phyloP scores from a whole-genome alignment of 345 rosid species.

The Populus simonii region DNA sequence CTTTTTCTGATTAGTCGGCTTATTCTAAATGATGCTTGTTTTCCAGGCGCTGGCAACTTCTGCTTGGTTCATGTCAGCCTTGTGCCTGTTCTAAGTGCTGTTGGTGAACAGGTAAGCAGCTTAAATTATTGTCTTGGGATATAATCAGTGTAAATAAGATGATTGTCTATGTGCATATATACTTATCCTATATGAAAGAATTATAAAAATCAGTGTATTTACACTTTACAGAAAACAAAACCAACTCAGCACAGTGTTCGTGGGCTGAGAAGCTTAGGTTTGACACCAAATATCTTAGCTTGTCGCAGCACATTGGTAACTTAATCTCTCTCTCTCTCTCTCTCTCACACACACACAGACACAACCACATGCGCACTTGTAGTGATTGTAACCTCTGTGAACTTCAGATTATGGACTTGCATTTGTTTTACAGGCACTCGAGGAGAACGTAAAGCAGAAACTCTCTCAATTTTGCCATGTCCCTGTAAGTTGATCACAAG shows the following conservation, averaged over 20 bases:
- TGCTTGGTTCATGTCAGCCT: conserved; percentile 98
- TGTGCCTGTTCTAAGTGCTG: conserved; percentile 91
- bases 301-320: conserved; percentile 82
- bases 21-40: conserved; percentile 14
- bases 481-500: conserved; percentile 39
- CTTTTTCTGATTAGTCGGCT: too few relatives aligned
- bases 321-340: conserved; percentile 8
- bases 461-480: conserved; percentile 96
- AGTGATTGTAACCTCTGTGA: not conserved
- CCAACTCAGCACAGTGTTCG: conserved; percentile 98
- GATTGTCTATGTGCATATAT: not conserved
- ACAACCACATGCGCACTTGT: not conserved
- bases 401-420: conserved; percentile 6
- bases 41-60: conserved; percentile 75
- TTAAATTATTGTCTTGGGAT: not conserved
- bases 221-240: conserved; percentile 74
- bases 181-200: not conserved
- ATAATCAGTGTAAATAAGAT: not conserved
- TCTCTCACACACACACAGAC: not conserved
- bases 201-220: not conserved
- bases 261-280: conserved; percentile 77
- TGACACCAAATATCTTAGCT: conserved; percentile 87
- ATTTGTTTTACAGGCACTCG: conserved; percentile 64
- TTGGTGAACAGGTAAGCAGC: conserved; percentile 84
- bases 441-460: conserved; percentile 69